Conservation (phyloP, 1,284 basidiomycete species). For the Salmacisia buchloeana region DNA sequence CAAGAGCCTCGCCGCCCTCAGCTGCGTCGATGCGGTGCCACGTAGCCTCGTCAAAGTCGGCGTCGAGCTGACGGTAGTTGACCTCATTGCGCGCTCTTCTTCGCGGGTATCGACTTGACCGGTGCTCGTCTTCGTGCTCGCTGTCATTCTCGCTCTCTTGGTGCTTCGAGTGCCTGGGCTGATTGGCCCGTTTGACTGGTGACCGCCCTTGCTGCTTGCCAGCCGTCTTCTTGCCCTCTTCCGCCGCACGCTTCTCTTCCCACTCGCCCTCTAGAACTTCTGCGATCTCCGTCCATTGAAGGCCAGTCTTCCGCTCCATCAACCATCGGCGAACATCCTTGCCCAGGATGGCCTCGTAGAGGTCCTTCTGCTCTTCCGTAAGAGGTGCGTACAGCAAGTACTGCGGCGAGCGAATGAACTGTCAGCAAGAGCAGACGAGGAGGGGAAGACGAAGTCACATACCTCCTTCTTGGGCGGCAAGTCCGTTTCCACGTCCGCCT, state of each 20-base stretch:
- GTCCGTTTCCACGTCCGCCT: constrained; percentile 40
- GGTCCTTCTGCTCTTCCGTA: constrained; percentile 70
- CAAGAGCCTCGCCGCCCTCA: not conserved
- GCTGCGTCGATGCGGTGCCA: not conserved
- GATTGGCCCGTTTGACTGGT: no score
- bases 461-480: constrained; percentile 46
- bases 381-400: constrained; percentile 84
- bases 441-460: not conserved
- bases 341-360: constrained; percentile 64
- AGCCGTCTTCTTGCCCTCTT: not conserved
- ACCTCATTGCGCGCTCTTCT: not conserved
- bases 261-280: constrained; percentile 11
- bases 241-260: constrained; percentile 10
- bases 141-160: constrained; percentile 27
- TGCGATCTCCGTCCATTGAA: constrained; percentile 26
- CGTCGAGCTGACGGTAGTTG: not conserved
- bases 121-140: constrained; percentile 25
- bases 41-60: not conserved
- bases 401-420: no score
- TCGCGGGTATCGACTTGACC: not conserved
- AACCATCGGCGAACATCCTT: constrained; percentile 38
- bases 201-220: constrained; percentile 9
- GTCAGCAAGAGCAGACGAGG: not conserved
- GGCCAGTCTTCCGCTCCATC: constrained; percentile 36
- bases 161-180: constrained; percentile 19